These are phyloP conservation scores for Coemansia sp. DNA, from an alignment of 192 early-diverging fungal species.

Conservation along the genomic window DNA sequence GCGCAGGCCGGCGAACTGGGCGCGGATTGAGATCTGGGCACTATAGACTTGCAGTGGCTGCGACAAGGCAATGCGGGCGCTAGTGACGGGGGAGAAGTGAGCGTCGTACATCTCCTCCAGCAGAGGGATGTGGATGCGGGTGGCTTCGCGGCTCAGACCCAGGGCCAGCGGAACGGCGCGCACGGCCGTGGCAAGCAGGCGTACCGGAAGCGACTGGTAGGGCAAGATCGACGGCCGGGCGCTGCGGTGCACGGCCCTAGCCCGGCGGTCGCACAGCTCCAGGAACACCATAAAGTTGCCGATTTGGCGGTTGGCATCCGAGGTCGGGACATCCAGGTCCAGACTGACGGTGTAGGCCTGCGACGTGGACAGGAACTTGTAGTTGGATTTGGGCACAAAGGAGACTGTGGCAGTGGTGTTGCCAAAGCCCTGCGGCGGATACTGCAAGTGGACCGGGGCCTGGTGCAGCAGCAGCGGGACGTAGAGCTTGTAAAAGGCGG, in stretches of 20 bases:
- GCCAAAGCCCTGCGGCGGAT: slow-evolving; percentile 1
- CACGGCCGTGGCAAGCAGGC: slow-evolving; percentile 7
- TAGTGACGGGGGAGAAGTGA: slow-evolving; percentile 45
- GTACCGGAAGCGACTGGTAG: slow-evolving; percentile 19
- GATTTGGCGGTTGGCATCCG: slow-evolving; percentile 52
- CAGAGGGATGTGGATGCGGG: slow-evolving; percentile 45
- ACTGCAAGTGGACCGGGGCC: slow-evolving; percentile 55
- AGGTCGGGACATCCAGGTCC: slow-evolving; percentile 56
- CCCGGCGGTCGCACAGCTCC: slow-evolving; percentile 43
- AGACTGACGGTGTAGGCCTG: slow-evolving; percentile 60
- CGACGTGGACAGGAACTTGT: slow-evolving; percentile 37
- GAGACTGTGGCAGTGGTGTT: slow-evolving; percentile 19
- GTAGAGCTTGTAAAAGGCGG: slow-evolving; percentile 55
- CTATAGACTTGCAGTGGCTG: slow-evolving; percentile 54
- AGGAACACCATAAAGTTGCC: slow-evolving; percentile 67
- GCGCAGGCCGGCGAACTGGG: slow-evolving; percentile 62
- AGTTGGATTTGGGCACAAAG: slow-evolving; percentile 27
- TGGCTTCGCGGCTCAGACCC: slow-evolving; percentile 42
- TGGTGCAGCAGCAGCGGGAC: slow-evolving; percentile 55
- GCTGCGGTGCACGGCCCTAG: slow-evolving; percentile 20
- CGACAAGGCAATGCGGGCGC: slow-evolving; percentile 48
- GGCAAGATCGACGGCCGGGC: slow-evolving; percentile 49
- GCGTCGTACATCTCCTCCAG: slow-evolving; percentile 51
- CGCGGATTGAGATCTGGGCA: slow-evolving; percentile 43
- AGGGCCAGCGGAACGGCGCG: slow-evolving; percentile 47